Evolutionary conservation across 768 basidiomycete genomes (phyloP), one percentile per base, ranked within the genome.

Genomic region (Xerocomus potaroensis): DNA sequence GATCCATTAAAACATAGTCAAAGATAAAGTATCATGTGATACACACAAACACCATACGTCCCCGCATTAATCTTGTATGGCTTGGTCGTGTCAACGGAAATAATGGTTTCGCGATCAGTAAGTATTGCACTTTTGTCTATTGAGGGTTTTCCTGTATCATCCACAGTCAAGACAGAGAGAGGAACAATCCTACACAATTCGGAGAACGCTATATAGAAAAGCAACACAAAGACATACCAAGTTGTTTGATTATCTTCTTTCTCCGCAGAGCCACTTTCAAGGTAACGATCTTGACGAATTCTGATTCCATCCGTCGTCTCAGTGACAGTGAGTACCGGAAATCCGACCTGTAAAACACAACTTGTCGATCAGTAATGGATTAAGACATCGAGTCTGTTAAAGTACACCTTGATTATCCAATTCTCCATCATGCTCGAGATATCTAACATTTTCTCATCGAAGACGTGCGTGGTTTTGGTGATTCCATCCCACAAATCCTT

Each of bases 1-100:
- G 12, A 35, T 15, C 30, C 16, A 8, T 50, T 45, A 43, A 38
- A 32, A 45, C 22, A 47, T 19, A 15, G 38, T 37, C 16, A 7
- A 22, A 18, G 26, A 10, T 23, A 6, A 10, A 40, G 41, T n/a
- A 18, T 37, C 16, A 51, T 45, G 9, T 8, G 74, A 37, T 31
- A 1, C 91, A 51, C 55, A 91, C 91, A 98, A 56, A 95, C 88
- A 49, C 94, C 92, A 41, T 79, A 78, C 1, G 91, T 93, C 33
- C 84, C 84, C 3, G 85, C 86, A 61, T 98, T 98, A 51, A 98
- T 70, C 69, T 98, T 98, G 76, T 84, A 98, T 5, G 81, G 72
- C 60, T 77, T 80, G 63, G 68, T 79, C 11, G 81, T 87, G 63
- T 91, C 84, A n/a, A 97, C 56, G 16, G 77, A 64, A 55, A 93